Evolutionary conservation across 179 eudicot genomes (phyloP), one percentile per base, ranked within the genome.

Genomic region (Carnegiea gigantea): DNA sequence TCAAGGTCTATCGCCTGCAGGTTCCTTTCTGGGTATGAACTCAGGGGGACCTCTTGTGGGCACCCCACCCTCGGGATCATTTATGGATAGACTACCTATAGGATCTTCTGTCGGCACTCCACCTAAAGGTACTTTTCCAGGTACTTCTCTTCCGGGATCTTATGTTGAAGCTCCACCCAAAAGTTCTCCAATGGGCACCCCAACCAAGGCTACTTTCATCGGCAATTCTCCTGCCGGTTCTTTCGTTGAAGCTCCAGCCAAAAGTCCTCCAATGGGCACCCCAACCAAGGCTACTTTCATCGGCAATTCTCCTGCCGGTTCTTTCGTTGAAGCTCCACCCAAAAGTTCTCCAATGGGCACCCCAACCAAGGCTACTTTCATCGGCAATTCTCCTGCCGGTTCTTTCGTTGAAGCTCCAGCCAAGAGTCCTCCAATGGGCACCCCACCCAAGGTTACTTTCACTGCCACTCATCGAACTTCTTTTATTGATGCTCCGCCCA

Each of bases 371-470:
- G 20, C 15, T 11, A 53, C 21, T 53, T 53, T 53, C 60, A 53
- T 53, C 18, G 5, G 2, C 60, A 60, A 60, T 10, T n/a, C 67
- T 20, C 67, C 67, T 0, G 20, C 26, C 4, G 26, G 24, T n/a
- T 9, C 23, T 60, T 60, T 60, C 0, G 26, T 21, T 20, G 67
- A 60, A 60, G 26, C 24, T 60, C 60, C 60, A 13, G 5, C 60
- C 21, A 53, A 18, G 20, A 57, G 62, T 57, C 8, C 62, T 57
- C 62, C 62, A 18, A 18, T 49, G 38, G 62, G 30, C 17, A 60
- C 44, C 8, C 78, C 81, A 5, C 84, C 84, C 73, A 68, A 76
- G 15, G 81, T 77, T 13, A 77, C 84, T 30, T 77, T 77, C 33
- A 76, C 36, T 11, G 51, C 48, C 38, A 59, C 82, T 64, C 65